These are phyloP conservation scores for Rhynchospora breviuscula DNA, from an alignment of 176 grass and related monocot species.

Conservation along the genomic window DNA sequence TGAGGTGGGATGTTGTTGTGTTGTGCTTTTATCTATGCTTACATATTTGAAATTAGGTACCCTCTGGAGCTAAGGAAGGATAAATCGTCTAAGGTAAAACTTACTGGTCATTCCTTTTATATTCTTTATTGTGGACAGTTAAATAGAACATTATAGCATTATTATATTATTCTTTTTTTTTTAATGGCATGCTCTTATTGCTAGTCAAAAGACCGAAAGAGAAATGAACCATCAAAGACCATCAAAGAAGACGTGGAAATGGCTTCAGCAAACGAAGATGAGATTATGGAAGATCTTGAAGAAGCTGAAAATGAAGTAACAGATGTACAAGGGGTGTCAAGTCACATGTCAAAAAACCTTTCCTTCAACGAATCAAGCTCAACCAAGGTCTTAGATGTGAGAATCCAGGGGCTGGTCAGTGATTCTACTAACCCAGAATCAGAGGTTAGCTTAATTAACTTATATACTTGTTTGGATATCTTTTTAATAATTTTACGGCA, in stretches of 20 bases:
- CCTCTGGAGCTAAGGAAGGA: constrained; percentile 93
- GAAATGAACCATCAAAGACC: constrained; percentile 40
- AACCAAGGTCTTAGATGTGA: constrained; percentile 43
- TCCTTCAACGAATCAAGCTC: constrained; percentile 42
- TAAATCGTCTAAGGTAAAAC: constrained; percentile 82
- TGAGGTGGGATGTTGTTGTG: background rate
- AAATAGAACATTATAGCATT: background rate
- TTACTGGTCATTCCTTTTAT: background rate
- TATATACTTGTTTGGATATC: background rate
- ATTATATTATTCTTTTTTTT: background rate
- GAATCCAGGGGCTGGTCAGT: constrained; percentile 30
- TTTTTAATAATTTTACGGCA: background rate
- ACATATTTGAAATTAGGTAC: constrained; percentile 58
- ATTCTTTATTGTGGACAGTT: background rate
- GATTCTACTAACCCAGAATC: constrained; percentile 52
- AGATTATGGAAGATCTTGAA: constrained; percentile 48
- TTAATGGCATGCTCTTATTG: background rate
- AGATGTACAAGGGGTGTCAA: constrained; percentile 61
- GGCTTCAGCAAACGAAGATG: constrained; percentile 56
- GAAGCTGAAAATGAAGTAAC: constrained; percentile 34
- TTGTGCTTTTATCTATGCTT: constrained; percentile 31
- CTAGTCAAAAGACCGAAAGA: constrained; percentile 65
- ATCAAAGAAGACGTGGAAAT: constrained; percentile 37
- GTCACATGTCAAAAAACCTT: constrained; percentile 65
- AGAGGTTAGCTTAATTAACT: constrained; percentile 47